phyloP scores from a whole-genome alignment of 257 asterid genomes.

The Salvia splendens region DNA sequence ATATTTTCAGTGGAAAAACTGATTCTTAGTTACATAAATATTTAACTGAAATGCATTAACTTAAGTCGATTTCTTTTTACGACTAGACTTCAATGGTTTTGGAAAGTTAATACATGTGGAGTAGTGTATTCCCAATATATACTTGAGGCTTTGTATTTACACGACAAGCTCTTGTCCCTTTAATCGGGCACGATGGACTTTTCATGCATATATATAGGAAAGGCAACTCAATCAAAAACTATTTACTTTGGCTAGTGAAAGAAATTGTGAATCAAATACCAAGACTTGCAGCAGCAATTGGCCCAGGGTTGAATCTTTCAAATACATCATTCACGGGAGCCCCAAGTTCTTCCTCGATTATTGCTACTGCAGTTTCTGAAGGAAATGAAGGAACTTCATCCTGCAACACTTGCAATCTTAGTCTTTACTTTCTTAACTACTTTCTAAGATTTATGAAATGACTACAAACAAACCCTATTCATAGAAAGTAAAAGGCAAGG shows the following conservation, averaged over 20 bases:
- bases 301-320: constrained; percentile 78
- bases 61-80: not conserved
- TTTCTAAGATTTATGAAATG: not conserved
- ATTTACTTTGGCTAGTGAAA: not conserved
- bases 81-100: constrained; percentile 25
- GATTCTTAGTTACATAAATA: not conserved
- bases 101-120: constrained; percentile 64
- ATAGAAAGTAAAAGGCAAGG: no score
- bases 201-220: constrained; percentile 49
- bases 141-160: constrained; percentile 51
- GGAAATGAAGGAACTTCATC: constrained; percentile 98
- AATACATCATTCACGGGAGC: constrained; percentile 57
- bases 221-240: not conserved
- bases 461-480: no score
- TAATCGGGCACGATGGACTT: constrained; percentile 86
- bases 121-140: constrained; percentile 89
- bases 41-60: not conserved
- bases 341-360: constrained; percentile 84
- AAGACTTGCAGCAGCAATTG: constrained; percentile 96
- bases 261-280: constrained; percentile 44
- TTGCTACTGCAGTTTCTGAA: constrained; percentile 73
- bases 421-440: not conserved
- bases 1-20: constrained; percentile 3
- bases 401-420: constrained; percentile 40
- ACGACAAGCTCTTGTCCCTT: constrained; percentile 23